Percentiles rank a stretch among this genome's conserved stretches.
These are phyloP conservation scores for Lachancea nothofagi DNA, from an alignment of 805 yeast genomes.

Conservation along the genomic window DNA sequence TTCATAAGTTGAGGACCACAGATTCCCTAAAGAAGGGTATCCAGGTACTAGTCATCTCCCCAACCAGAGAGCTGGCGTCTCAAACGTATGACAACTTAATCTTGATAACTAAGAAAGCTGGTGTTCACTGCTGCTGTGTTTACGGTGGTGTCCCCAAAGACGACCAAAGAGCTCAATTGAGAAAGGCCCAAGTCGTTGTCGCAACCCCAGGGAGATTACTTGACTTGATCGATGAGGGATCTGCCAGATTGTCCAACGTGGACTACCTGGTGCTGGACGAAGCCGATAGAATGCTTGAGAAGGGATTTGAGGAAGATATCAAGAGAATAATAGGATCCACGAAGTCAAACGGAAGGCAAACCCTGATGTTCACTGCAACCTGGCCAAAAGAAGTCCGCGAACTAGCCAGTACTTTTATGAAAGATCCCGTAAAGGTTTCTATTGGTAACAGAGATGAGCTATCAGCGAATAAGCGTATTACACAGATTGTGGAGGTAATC, in stretches of 20 bases:
- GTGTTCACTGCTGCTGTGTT: slow-evolving; percentile 70
- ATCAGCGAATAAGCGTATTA: slow-evolving; percentile 88
- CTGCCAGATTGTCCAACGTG: slow-evolving; percentile 60
- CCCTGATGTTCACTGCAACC: slow-evolving; percentile 98
- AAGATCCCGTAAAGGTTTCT: slow-evolving; percentile 77
- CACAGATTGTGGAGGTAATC: slow-evolving; percentile 89
- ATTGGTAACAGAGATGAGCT: slow-evolving; percentile 94
- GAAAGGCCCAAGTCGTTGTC: slow-evolving; percentile 69
- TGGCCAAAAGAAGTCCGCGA: slow-evolving; percentile 99
- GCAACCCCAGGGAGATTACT: slow-evolving; percentile 98
- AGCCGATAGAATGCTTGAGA: slow-evolving; percentile 98
- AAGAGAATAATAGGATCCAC: slow-evolving; percentile 69
- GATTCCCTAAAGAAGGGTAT: slow-evolving; percentile 33
- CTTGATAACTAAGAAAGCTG: slow-evolving; percentile 52
- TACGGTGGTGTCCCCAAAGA: slow-evolving; percentile 98
- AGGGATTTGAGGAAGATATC: slow-evolving; percentile 96
- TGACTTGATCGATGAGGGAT: slow-evolving; percentile 85
- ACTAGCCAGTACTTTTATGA: slow-evolving; percentile 81
- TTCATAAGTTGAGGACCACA: slow-evolving; percentile 51
- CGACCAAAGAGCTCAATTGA: slow-evolving; percentile 71
- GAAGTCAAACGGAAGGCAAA: slow-evolving; percentile 58
- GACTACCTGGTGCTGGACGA: slow-evolving; percentile 87
- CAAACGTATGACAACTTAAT: slow-evolving; percentile 85
- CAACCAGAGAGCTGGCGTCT: slow-evolving; percentile 95
- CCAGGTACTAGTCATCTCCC: slow-evolving; percentile 81